phyloP scores from a whole-genome alignment of 2,329 filamentous ascomycete genomes.

The Calonectria ilicicola region DNA sequence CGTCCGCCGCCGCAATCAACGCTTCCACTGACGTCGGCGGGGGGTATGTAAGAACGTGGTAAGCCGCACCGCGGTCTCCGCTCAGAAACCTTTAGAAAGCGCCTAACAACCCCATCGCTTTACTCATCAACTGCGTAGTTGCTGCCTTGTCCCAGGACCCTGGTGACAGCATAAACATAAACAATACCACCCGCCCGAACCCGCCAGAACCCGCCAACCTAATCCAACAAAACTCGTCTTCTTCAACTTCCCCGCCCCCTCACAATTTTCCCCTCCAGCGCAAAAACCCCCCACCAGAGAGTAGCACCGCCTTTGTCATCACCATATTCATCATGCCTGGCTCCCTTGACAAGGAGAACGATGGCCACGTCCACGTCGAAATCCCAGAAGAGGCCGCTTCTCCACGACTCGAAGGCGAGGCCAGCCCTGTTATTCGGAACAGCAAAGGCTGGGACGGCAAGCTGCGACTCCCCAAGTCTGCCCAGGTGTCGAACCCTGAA shows the following conservation, averaged over 20 bases:
- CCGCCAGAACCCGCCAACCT: background rate
- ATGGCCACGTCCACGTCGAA: conserved; percentile 60
- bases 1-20: conserved; percentile 6
- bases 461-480: conserved; percentile 74
- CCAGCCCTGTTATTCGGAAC: conserved; percentile 64
- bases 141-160: conserved; percentile 15
- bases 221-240: background rate
- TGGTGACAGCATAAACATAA: conserved; percentile 12
- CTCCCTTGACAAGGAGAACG: conserved; percentile 51
- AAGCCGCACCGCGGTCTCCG: conserved; percentile 8
- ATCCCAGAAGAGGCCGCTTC: conserved; percentile 57
- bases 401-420: conserved; percentile 54
- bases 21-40: conserved; percentile 7
- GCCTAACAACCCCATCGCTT: conserved; percentile 12
- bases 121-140: conserved; percentile 4
- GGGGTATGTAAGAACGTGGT: conserved; percentile 12
- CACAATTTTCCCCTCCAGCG: conserved; percentile 7
- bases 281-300: conserved; percentile 29
- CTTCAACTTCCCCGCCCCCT: conserved; percentile 10
- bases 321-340: conserved; percentile 53
- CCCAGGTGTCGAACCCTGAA: conserved; percentile 79
- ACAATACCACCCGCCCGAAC: background rate
- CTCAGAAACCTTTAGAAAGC: conserved; percentile 18
- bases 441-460: conserved; percentile 88
- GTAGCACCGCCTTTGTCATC: conserved; percentile 10